Base-by-base conservation (phyloP, 1,284 basidiomycete species). In the Kalmanozyma brasiliensis region DNA sequence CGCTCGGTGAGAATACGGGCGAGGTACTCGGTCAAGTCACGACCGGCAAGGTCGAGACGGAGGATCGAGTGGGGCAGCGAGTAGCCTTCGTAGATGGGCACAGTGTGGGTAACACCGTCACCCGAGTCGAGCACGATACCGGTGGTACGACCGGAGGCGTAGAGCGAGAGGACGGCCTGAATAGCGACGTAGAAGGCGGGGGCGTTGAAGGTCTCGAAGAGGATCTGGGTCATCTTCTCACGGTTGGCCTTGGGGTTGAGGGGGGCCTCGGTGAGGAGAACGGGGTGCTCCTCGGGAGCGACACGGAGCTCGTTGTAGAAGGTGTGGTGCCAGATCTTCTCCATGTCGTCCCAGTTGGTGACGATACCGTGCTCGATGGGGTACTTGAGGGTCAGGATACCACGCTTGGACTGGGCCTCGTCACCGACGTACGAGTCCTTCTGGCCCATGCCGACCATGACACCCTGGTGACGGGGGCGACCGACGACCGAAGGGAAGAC, bases 191-290 rank as follows among this genome's bases (percentile, higher is more conserved):
- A 94, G 87, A 94, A 93, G 16, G 92, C 92, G 53, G 92, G 92
- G 5, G 88, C 89, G 85, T 94, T 94, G 88, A 95, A 94, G 42
- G 92, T 94, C 87, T 95, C 92, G 84, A 95, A 95, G 91, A 94
- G 94, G 87, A 94, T 93, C 85, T 94, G 92, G 66, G 92, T 93
- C 92, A 94, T 94, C 88, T 94, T 94, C 86, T 95, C 92, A 83
- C 92, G 87, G 87, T 94, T 94, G 65, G 90, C 90, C 87, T 94
- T 94, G 77, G 93, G 92, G 87, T 94, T 95, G 73, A 93, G 88
- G 85, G 92, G 87, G n/a, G 92, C 93, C 85, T 95, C 93, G 69
- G 93, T 94, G 87, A 95, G 87, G 38, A 95, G 87, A 70, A 94
- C 91, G 70, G 93, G 92, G 87, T 94, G 92, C 86, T 94, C 92